Conservation (phyloP, 164 flowering plant species). For the Paratinospora sagittata region DNA sequence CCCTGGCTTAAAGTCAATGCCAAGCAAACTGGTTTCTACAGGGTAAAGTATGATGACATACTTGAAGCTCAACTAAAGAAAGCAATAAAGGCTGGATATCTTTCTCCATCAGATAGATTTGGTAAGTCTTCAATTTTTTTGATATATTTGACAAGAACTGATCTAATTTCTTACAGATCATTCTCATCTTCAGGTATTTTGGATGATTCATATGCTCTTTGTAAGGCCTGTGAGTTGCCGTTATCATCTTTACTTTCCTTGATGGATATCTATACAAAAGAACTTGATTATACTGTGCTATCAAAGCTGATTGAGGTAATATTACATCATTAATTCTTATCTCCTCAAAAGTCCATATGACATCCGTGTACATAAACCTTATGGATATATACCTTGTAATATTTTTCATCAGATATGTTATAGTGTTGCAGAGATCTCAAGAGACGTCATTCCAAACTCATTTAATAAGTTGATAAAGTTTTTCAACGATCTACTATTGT, state of each 20-base stretch:
- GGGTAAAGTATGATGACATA: constrained; percentile 90
- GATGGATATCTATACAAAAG: constrained; percentile 77
- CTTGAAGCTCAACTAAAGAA: constrained; percentile 60
- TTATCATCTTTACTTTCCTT: constrained; percentile 70
- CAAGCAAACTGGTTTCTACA: constrained; percentile 84
- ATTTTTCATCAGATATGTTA: constrained; percentile 48
- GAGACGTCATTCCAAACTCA: constrained; percentile 72
- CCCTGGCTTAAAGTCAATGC: constrained; percentile 82
- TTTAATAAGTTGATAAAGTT: constrained; percentile 44
- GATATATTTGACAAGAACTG: not conserved
- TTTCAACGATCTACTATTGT: constrained; percentile 59
- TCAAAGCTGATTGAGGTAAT: constrained; percentile 75
- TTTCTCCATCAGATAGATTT: constrained; percentile 77
- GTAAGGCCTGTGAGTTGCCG: constrained; percentile 65
- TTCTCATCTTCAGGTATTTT: constrained; percentile 59
- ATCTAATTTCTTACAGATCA: not conserved
- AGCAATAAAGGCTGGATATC: constrained; percentile 57
- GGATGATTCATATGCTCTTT: constrained; percentile 88
- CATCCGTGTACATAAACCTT: too few species aligned
- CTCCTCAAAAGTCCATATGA: not conserved
- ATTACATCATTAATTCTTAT: constrained; percentile 6
- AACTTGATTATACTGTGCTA: constrained; percentile 77
- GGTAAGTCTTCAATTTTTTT: constrained; percentile 38
- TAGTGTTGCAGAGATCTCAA: constrained; percentile 54
- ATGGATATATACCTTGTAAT: constrained; percentile 9